Conservation (phyloP, 179 eudicot species). For the Patellifolia procumbens region DNA sequence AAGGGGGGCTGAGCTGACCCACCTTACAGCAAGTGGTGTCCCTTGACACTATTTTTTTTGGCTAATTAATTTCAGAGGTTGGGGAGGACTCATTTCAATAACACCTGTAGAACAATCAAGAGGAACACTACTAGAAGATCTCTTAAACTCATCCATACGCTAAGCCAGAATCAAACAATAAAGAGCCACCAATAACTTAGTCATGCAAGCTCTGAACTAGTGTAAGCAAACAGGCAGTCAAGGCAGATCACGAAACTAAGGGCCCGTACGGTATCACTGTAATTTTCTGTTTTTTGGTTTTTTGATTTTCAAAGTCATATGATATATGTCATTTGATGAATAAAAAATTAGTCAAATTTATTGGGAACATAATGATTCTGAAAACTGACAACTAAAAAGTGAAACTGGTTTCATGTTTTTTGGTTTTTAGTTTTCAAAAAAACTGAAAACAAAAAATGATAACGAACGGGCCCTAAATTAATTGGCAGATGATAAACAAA, state of each 20-base stretch:
- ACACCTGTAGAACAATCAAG: background rate
- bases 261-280: too few species aligned
- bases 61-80: background rate
- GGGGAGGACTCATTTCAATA: too few species aligned
- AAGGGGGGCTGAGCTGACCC: background rate
- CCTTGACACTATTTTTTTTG: background rate
- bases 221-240: background rate
- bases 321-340: too few species aligned
- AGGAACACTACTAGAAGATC: background rate
- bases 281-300: too few species aligned
- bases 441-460: too few species aligned
- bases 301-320: too few species aligned
- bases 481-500: background rate
- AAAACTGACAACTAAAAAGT: too few species aligned
- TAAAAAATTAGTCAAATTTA: too few species aligned
- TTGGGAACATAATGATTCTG: too few species aligned
- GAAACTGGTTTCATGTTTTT: too few species aligned
- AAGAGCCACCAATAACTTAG: background rate
- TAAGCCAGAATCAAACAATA: background rate
- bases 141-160: background rate
- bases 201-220: background rate
- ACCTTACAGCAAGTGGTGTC: background rate
- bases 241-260: background rate
- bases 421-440: too few species aligned
- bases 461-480: too few species aligned